Conservation (phyloP, 768 basidiomycete genomes). For the Lactarius vividus region DNA sequence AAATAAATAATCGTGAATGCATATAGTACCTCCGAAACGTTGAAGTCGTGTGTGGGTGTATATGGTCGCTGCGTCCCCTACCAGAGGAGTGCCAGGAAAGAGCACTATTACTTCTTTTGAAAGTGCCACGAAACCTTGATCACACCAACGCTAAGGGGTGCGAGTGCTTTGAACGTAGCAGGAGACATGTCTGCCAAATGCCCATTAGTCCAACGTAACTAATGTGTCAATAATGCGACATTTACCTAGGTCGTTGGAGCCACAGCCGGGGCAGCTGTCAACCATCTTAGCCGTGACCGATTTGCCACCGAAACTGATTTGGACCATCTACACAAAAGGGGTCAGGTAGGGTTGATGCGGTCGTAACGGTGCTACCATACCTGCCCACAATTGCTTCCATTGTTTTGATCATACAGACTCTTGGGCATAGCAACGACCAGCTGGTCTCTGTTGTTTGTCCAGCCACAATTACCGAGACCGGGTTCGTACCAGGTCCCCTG, state of each 20-base stretch:
- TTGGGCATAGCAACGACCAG: slow-evolving; percentile 22
- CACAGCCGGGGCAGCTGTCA: slow-evolving; percentile 25
- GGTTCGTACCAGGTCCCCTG: slow-evolving; percentile 23
- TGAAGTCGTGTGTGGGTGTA: background rate
- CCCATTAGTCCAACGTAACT: background rate
- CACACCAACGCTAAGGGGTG: slow-evolving; percentile 5
- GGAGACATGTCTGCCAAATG: slow-evolving; percentile 25
- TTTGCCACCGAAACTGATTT: slow-evolving; percentile 13
- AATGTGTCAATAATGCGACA: background rate
- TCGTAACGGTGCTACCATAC: slow-evolving; percentile 1
- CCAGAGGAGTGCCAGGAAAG: slow-evolving; percentile 16
- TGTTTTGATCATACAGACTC: slow-evolving; percentile 13
- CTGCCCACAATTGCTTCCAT: slow-evolving; percentile 20
- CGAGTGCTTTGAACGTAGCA: slow-evolving; percentile 10
- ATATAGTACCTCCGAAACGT: background rate
- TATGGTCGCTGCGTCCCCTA: slow-evolving; percentile 9
- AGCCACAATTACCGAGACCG: slow-evolving; percentile 26
- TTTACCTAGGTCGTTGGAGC: slow-evolving; percentile 24
- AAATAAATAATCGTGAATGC: background rate
- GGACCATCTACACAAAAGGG: slow-evolving; percentile 10
- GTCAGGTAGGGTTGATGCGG: background rate
- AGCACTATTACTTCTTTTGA: background rate
- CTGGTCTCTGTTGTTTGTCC: background rate
- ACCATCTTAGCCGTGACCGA: slow-evolving; percentile 12
- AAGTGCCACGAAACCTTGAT: slow-evolving; percentile 13